Evolutionary conservation across 1,139 yeast genomes (phyloP).

Genomic region (Meyerozyma sp.): DNA sequence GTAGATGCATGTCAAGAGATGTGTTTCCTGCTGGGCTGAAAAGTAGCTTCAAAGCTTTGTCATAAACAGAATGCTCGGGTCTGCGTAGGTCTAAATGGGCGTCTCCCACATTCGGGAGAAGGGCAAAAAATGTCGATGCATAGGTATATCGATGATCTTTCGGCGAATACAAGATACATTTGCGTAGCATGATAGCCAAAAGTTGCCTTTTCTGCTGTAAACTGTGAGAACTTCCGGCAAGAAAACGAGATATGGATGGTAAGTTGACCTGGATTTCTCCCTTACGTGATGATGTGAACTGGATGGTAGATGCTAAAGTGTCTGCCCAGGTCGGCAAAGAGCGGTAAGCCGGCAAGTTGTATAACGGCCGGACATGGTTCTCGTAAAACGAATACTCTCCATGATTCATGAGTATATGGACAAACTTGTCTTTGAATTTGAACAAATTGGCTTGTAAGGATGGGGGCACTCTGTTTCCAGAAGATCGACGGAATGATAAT

Average conservation of each 20-base stretch:
- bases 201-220: slow-evolving; percentile 13
- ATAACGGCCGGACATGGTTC: slow-evolving; percentile 13
- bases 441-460: slow-evolving; percentile 14
- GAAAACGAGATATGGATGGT: slow-evolving; percentile 9
- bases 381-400: slow-evolving; percentile 16
- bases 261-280: slow-evolving; percentile 11
- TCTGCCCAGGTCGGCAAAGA: slow-evolving; percentile 19
- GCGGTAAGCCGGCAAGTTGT: neutral
- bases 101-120: slow-evolving; percentile 14
- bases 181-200: slow-evolving; percentile 15
- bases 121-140: slow-evolving; percentile 14
- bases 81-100: slow-evolving; percentile 14
- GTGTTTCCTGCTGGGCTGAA: slow-evolving; percentile 10
- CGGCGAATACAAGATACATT: slow-evolving; percentile 14
- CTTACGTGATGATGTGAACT: slow-evolving; percentile 11
- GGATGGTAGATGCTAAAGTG: slow-evolving; percentile 15
- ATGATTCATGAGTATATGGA: slow-evolving; percentile 18
- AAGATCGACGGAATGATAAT: slow-evolving; percentile 5
- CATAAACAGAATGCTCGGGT: slow-evolving; percentile 14
- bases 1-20: slow-evolving; percentile 5
- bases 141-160: slow-evolving; percentile 11
- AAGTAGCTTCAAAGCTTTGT: slow-evolving; percentile 15
- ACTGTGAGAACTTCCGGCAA: slow-evolving; percentile 9
- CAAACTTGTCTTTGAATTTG: slow-evolving; percentile 14
- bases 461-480: slow-evolving; percentile 3